Evolutionary conservation across 2,329 filamentous ascomycete species (phyloP).

Genomic region (Lasiodiplodia sp.): DNA sequence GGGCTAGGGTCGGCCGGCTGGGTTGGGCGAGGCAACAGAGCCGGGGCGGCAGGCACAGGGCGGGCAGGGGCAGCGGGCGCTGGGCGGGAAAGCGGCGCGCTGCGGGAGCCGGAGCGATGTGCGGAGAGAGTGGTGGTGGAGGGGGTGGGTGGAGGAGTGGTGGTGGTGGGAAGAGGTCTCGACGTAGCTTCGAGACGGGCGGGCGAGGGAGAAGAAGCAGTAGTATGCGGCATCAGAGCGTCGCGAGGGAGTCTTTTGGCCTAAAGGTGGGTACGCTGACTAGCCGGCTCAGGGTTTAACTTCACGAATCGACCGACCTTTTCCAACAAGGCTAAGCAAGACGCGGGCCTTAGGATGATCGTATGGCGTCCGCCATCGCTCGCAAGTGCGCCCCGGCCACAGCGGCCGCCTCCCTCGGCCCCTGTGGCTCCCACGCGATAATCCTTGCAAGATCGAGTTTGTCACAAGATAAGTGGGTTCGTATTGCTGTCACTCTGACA

Average conservation of each 20-base stretch:
- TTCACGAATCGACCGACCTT: constrained; percentile 29
- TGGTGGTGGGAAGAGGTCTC: constrained; percentile 13
- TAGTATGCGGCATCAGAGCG: constrained; percentile 30
- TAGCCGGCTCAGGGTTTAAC: constrained; percentile 30
- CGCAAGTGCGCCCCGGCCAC: constrained; percentile 25
- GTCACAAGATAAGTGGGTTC: constrained; percentile 31
- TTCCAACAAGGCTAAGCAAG: constrained; percentile 28
- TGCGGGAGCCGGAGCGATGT: constrained; percentile 9
- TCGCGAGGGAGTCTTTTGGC: constrained; percentile 30
- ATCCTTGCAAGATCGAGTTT: constrained; percentile 30
- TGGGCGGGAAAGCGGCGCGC: constrained; percentile 22
- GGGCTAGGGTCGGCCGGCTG: constrained; percentile 7
- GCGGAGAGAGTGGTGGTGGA: constrained; percentile 23
- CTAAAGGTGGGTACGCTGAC: constrained; percentile 30
- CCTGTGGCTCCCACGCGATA: constrained; percentile 31
- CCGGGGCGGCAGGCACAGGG: constrained; percentile 29
- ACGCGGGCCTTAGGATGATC: constrained; percentile 31
- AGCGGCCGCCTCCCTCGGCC: constrained; percentile 27
- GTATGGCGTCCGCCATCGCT: constrained; percentile 28
- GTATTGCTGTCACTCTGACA: constrained; percentile 29
- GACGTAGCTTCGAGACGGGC: constrained; percentile 18
- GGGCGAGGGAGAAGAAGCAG: constrained; percentile 29
- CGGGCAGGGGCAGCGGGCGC: constrained; percentile 31
- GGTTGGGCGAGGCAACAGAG: constrained; percentile 23
- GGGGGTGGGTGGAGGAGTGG: constrained; percentile 31